phyloP scores from a whole-genome alignment of 169 alveolate species.

The Hepatocystis sp. region DNA sequence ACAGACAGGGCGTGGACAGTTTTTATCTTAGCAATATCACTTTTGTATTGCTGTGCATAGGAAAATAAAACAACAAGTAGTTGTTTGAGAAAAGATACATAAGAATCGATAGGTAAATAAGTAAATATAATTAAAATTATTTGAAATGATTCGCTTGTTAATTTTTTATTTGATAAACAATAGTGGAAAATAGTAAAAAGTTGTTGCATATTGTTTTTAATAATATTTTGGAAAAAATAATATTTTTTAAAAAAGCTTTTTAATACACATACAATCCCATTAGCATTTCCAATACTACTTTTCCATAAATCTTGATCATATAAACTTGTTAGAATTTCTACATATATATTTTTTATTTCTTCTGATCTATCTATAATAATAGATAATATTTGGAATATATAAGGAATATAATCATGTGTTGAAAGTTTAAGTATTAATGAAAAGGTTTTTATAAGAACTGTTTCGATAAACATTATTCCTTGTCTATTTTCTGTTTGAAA shows the following conservation, averaged over 20 bases:
- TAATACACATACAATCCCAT: conserved; percentile 86
- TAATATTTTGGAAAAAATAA: conserved; percentile 80
- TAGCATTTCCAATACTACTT: conserved; percentile 82
- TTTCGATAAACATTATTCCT: conserved; percentile 77
- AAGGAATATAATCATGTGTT: conserved; percentile 87
- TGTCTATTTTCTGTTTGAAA: conserved; percentile 36
- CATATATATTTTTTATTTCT: conserved; percentile 74
- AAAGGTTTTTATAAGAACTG: conserved; percentile 78
- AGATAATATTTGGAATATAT: conserved; percentile 81
- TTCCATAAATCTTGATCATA: conserved; percentile 79
- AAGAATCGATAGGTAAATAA: conserved; percentile 82
- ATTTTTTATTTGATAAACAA: conserved; percentile 87
- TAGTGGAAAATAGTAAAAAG: conserved; percentile 86
- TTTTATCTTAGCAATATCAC: conserved; percentile 44
- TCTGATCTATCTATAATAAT: conserved; percentile 57
- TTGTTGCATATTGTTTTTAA: conserved; percentile 82
- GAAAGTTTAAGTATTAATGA: conserved; percentile 84
- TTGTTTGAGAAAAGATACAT: conserved; percentile 82
- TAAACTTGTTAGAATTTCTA: conserved; percentile 79
- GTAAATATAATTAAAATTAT: conserved; percentile 83
- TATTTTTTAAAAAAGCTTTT: conserved; percentile 84
- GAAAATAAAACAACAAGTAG: conserved; percentile 85
- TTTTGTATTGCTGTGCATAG: conserved; percentile 80
- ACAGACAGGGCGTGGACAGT: conserved; percentile 35
- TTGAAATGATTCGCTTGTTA: conserved; percentile 85